A percentile compares a stretch with the other conserved stretches of the same genome.
Conservation (phyloP, 805 yeast genomes). For the Lipomyces yamanashiensis region DNA sequence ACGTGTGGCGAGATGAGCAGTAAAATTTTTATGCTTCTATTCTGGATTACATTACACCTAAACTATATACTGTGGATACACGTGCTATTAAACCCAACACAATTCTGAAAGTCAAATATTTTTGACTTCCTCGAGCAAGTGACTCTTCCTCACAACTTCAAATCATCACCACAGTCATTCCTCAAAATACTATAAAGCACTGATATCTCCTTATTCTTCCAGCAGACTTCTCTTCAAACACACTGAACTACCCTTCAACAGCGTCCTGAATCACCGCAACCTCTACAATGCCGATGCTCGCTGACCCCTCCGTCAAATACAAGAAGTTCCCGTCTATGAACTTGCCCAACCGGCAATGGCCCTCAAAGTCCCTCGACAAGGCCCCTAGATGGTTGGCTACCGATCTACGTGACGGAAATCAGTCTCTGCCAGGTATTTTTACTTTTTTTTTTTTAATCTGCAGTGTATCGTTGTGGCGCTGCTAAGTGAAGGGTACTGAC, state of each 20-base stretch:
- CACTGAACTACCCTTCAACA: no score
- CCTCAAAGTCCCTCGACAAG: conserved; percentile 57
- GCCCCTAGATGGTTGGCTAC: conserved; percentile 86
- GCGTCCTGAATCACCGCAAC: no score
- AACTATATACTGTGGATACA: no score
- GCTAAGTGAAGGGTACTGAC: not conserved
- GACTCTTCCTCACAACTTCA: no score
- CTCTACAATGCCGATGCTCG: conserved; percentile 43
- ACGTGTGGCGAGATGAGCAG: conserved; percentile 1
- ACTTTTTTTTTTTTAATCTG: not conserved
- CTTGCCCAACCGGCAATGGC: conserved; percentile 74
- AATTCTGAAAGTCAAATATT: no score
- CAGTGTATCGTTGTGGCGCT: not conserved
- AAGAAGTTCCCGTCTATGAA: conserved; percentile 58
- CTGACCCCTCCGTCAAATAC: conserved; percentile 69
- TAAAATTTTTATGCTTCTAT: not conserved
- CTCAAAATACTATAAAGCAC: no score
- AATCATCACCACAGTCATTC: no score
- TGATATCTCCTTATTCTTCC: no score
- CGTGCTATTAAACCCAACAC: no score
- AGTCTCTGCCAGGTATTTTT: conserved; percentile 64
- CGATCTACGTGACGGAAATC: conserved; percentile 83
- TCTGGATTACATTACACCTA: not conserved
- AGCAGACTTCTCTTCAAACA: no score
- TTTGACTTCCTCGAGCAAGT: no score